Evolutionary conservation across 1,139 yeast species (phyloP).

Genomic region (Zygoascus sp.): DNA sequence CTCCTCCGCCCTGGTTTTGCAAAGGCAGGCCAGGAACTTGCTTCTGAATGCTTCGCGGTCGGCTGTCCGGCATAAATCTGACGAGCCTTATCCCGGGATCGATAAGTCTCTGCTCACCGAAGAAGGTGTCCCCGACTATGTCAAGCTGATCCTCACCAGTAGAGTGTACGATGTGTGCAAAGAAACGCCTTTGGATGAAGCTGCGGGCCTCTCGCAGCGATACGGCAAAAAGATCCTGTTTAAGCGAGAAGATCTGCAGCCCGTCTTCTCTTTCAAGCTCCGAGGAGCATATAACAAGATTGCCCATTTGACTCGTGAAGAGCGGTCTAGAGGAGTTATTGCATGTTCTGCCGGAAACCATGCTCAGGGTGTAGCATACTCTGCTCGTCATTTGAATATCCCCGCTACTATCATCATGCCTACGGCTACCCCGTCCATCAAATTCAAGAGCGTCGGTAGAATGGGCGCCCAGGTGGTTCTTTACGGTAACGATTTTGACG

Average conservation of each 20-base stretch:
- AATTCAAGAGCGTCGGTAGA: conserved; percentile 83
- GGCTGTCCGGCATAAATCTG: neutral
- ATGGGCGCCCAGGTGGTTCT: conserved; percentile 92
- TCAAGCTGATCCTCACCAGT: conserved; percentile 82
- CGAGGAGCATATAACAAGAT: conserved; percentile 98
- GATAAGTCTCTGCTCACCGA: conserved; percentile 20
- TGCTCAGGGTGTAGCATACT: conserved; percentile 97
- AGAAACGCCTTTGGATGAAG: conserved; percentile 80
- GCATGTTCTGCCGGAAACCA: conserved; percentile 99
- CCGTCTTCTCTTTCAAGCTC: conserved; percentile 91
- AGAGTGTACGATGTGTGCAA: conserved; percentile 91
- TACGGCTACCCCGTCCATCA: conserved; percentile 90
- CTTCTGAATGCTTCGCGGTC: neutral
- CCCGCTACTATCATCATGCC: conserved; percentile 99
- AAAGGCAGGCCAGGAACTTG: neutral
- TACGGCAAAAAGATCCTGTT: conserved; percentile 67
- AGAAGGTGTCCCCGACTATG: conserved; percentile 71
- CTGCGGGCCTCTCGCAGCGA: conserved; percentile 68
- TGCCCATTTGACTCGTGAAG: conserved; percentile 68
- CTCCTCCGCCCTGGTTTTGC: neutral
- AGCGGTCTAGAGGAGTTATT: conserved; percentile 80
- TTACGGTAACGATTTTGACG: conserved; percentile 89
- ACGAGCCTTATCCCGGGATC: neutral
- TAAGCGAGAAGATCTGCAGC: conserved; percentile 88
- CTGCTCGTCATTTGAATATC: conserved; percentile 76